These are phyloP conservation scores for Penicillium atrosanguineum DNA, from an alignment of 495 filamentous ascomycete genomes.

Conservation along the genomic window DNA sequence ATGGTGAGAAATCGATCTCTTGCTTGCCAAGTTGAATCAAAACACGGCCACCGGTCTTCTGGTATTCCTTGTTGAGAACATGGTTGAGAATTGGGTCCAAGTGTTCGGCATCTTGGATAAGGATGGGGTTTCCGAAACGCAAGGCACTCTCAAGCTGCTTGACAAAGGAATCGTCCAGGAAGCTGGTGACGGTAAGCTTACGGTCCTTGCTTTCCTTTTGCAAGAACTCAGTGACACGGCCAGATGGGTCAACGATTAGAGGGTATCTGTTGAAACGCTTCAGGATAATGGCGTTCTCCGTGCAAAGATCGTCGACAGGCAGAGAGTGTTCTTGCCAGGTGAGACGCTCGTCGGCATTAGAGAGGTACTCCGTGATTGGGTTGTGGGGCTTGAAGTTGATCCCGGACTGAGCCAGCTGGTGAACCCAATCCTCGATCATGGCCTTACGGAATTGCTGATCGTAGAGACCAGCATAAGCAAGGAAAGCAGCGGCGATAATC, in stretches of 20 bases:
- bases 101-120: conserved; percentile 98
- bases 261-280: conserved; percentile 98
- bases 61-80: conserved; percentile 98
- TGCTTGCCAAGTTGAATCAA: conserved; percentile 98
- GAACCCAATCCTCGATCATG: conserved; percentile 96
- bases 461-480: conserved; percentile 97
- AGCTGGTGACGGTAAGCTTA: conserved; percentile 93
- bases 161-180: conserved; percentile 95
- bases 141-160: conserved; percentile 96
- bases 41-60: conserved; percentile 98
- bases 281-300: conserved; percentile 95
- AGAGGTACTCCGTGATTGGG: conserved; percentile 93
- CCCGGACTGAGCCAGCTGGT: conserved; percentile 85
- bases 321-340: conserved; percentile 93
- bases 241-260: conserved; percentile 96
- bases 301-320: conserved; percentile 98
- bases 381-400: conserved; percentile 92
- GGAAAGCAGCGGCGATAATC: conserved; percentile 88
- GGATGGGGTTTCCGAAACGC: conserved; percentile 95
- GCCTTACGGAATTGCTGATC: conserved; percentile 96
- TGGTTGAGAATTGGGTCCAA: conserved; percentile 97
- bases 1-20: conserved; percentile 97
- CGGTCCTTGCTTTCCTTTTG: conserved; percentile 91
- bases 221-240: conserved; percentile 89
- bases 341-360: conserved; percentile 91